These are phyloP conservation scores for Sporothrix luriei DNA, from an alignment of 2,329 filamentous ascomycete species.

Conservation along the genomic window DNA sequence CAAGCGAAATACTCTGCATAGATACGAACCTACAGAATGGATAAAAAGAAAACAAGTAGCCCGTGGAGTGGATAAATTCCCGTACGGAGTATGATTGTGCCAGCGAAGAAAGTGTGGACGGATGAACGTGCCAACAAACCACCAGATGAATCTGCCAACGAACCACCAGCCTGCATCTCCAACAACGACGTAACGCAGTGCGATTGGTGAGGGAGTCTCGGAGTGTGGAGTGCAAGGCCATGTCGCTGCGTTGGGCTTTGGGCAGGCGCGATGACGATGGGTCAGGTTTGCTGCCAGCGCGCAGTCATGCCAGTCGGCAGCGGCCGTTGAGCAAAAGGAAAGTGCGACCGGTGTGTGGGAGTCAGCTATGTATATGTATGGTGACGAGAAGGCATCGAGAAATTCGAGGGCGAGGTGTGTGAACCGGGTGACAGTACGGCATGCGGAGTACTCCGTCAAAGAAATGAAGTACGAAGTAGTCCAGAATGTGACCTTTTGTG, in stretches of 20 bases:
- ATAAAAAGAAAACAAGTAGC: background rate
- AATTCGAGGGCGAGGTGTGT: background rate
- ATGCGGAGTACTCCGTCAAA: background rate
- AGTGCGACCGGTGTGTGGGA: background rate
- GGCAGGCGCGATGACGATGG: slow-evolving; percentile 23
- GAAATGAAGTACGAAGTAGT: background rate
- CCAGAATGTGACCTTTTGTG: background rate
- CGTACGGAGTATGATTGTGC: slow-evolving; percentile 24
- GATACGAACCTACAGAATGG: slow-evolving; percentile 3
- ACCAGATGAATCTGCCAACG: slow-evolving; percentile 20
- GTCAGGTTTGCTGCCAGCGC: background rate
- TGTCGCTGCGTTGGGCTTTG: slow-evolving; percentile 27
- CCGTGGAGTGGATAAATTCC: background rate
- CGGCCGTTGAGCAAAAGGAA: slow-evolving; percentile 15
- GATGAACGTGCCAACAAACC: slow-evolving; percentile 15
- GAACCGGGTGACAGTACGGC: background rate
- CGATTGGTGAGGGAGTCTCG: slow-evolving; percentile 9
- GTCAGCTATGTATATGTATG: background rate
- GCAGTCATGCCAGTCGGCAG: background rate
- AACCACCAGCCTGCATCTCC: background rate
- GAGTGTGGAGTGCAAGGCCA: background rate
- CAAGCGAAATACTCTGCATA: background rate
- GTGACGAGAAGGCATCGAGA: background rate
- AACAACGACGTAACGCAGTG: slow-evolving; percentile 18
- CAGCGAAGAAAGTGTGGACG: slow-evolving; percentile 24